Conservation (phyloP, 2,329 filamentous ascomycete genomes). For the Chalaropsis ovoidea region DNA sequence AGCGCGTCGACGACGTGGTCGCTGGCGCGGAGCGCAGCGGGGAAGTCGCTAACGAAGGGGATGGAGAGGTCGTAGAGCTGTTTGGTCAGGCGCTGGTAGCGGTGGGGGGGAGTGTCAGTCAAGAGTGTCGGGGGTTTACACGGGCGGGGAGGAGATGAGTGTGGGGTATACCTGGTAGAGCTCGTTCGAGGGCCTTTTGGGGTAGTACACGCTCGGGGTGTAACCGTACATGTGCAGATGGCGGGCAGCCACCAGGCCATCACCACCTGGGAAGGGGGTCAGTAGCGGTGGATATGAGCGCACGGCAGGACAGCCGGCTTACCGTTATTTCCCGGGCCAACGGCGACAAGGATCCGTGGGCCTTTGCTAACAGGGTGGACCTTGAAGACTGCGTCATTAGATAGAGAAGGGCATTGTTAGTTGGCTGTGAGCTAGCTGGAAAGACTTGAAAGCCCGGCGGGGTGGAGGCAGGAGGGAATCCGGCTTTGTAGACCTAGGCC, state of each 20-base stretch:
- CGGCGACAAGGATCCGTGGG: slow-evolving; percentile 71
- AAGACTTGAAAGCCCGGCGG: neutral
- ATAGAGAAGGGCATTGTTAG: neutral
- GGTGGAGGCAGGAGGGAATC: neutral
- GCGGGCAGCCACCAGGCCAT: slow-evolving; percentile 86
- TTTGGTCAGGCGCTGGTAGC: slow-evolving; percentile 59
- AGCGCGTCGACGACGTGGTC: slow-evolving; percentile 88
- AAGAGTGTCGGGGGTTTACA: too few relatives aligned
- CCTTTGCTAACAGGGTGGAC: slow-evolving; percentile 68
- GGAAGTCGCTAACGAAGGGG: slow-evolving; percentile 75
- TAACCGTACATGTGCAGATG: slow-evolving; percentile 92
- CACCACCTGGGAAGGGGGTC: slow-evolving; percentile 54
- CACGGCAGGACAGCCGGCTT: slow-evolving; percentile 25
- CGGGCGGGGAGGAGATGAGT: neutral
- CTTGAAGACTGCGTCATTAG: slow-evolving; percentile 54
- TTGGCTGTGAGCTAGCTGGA: neutral
- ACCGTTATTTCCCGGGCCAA: slow-evolving; percentile 72
- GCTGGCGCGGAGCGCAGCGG: slow-evolving; percentile 51
- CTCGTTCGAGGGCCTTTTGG: slow-evolving; percentile 82
- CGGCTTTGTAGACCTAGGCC: neutral
- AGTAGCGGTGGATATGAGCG: slow-evolving; percentile 17
- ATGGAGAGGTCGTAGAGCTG: slow-evolving; percentile 77
- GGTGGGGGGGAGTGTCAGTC: too few relatives aligned
- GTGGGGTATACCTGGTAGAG: slow-evolving; percentile 58
- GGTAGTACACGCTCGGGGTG: slow-evolving; percentile 78